Evolutionary conservation across 352 stramenopile genomes (phyloP), one percentile per base, ranked within the genome.

Genomic region (Aphanomyces euteiches): DNA sequence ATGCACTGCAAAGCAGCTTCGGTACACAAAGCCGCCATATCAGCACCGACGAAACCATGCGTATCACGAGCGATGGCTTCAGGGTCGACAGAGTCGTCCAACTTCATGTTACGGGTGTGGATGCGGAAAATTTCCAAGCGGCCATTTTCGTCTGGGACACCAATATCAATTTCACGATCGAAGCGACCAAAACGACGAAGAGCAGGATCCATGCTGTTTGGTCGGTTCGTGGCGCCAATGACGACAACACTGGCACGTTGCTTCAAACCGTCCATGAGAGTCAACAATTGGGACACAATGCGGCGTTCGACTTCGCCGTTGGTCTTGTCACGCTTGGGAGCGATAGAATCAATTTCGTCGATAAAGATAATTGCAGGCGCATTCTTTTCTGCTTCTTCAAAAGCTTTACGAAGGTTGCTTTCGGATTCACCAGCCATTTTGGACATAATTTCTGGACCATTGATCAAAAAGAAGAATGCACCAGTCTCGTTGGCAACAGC

Each of bases 301-400:
- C 97, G 93, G 61, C 96, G 91, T 78, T 99, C 97, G 19, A 99
- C 96, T 78, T 99, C 97, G 43, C 98, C 98, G 76, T 99, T 98
- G 19, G 97, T 98, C 86, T 99, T 99, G 67, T 99, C 97, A 81
- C 97, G 87, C 83, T 99, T 99, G 1, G 97, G 97, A 7, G 96
- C 97, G 68, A 95, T 92, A 13, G 96, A 99, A 77, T 99, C 98
- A 73, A 99, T 99, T 72, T 99, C 98, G 82, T 99, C 98, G 78
- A 99, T 99, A 75, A 99, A 99, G 73, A 99, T 99, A 78, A 99
- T 99, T n/a, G 96, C 92, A 21, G 98, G 97, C 3, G 96, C 95
- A 78, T 99, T 99, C 87, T 99, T 99, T 82, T 99, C 96, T 0
- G 97, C 97, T 78, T 99, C 95, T 75, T 99, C 95, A 71, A 99